Base-by-base conservation (phyloP, 306 rosid genomes). In the Prunus salicina region DNA sequence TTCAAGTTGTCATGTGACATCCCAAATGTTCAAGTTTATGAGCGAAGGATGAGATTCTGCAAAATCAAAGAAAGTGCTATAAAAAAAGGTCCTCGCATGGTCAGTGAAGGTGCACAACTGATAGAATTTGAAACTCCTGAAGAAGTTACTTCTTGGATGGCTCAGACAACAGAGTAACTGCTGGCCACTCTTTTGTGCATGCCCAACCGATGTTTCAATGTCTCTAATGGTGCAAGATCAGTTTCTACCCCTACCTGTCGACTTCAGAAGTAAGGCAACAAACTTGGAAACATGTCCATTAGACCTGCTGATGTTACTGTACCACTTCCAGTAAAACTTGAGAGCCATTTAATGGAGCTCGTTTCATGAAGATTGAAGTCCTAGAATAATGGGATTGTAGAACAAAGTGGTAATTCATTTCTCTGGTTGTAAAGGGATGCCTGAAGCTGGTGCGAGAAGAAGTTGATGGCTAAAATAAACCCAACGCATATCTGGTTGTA, bases 41-140 rank as follows among this genome's bases (percentile, higher is more conserved):
- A 96, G 91, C 76, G 82, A 91, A 81, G 88, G 97, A 94, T 79
- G 98, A 87, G 82, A 79, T 91, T 76, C 80, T 91, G 76, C 91
- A 88, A 93, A 38, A 76, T 73, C 96, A 73, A 88, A 91, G 79
- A 87, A 88, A 80, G 79, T 83, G 72, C 82, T 83, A 74, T 82
- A 81, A 80, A 88, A 80, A 88, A 80, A 64, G 91, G 88, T 77
- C 92, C 93, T 53, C 82, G 71, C 64, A 41, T 83, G 79, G 81
- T 87, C 53, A 87, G 89, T 71, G 98, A 89, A 81, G 79, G 86
- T 75, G 91, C 93, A 65, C 65, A 89, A 49, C 90, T 88, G 27
- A 80, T 87, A 85, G 96, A 90, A 83, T 81, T 87, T 78, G 93
- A 88, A 84, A 81, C 84, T 83, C 89, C 96, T 38, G 96, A 90